Base-by-base conservation (phyloP, 345 rosid species). In the Euphorbia peplus region DNA sequence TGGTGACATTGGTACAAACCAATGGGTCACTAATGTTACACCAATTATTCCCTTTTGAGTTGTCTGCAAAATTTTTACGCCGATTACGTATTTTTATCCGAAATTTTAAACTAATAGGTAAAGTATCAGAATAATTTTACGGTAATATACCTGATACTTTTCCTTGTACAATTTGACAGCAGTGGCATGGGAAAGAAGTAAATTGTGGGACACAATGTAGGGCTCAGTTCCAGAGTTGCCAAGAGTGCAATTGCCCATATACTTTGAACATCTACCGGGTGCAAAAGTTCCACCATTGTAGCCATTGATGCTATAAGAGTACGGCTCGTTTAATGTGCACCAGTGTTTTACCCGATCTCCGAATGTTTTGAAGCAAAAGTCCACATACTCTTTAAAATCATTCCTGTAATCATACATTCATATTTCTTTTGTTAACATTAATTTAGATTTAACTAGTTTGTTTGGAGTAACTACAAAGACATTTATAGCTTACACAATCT, bases 261-360 rank as follows among this genome's bases (percentile, higher is more conserved):
- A 83, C 24, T 63, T 62, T 0, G 90, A 83, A 61, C 90, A 86
- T 63, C 83, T 78, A 24, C 86, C 90, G 0, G 87, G 90, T 3
- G 90, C 80, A 1, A n/a, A 4, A 0, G 14, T 11, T 5, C 86
- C 86, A 0, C 4, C 4, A 11, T 41, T 50, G 25, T 82, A 83
- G 8, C 84, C 83, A 28, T 9, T 6, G 1, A 7, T 8, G 39
- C 71, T 60, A 18, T 67, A 70, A 6, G 39, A 4, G 0, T 51
- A 32, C 2, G 80, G 80, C 71, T 78, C 80, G 29, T 81, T 78
- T 12, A 75, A 14, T 11, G 84, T 73, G 63, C 73, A 42, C 80
- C 84, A 78, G 4, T 75, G 35, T 60, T 81, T 81, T 2, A 80
- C 81, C 18, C 77, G 28, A 29, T 81, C 81, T 0, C 81, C 83